Conservation (phyloP, 441 rosid genomes). For the Francoa sonchifolia region DNA sequence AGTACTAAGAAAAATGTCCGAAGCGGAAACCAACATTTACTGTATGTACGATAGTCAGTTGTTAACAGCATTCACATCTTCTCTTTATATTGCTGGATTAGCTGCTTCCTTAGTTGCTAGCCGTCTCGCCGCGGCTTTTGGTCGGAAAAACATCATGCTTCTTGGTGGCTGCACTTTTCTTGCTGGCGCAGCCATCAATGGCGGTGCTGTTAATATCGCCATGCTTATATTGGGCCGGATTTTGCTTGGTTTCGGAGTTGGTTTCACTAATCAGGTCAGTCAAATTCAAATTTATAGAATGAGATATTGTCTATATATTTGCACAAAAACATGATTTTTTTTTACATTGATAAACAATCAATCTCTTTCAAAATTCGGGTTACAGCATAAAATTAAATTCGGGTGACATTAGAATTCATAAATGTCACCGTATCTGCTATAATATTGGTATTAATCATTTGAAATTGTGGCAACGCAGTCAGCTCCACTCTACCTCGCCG, state of each 20-base stretch:
- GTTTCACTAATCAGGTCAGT: conserved; percentile 71
- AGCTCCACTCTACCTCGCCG: conserved; percentile 66
- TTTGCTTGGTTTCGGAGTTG: conserved; percentile 75
- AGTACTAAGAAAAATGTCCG: conserved; percentile 30
- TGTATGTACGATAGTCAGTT: conserved; percentile 48
- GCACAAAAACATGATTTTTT: no score
- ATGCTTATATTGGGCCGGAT: conserved; percentile 77
- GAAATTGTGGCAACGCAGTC: conserved; percentile 25
- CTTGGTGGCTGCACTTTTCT: conserved; percentile 62
- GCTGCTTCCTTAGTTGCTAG: conserved; percentile 53
- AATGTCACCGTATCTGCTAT: no score
- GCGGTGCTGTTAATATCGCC: conserved; percentile 40
- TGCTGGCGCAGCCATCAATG: conserved; percentile 54
- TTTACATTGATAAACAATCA: no score
- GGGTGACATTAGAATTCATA: no score
- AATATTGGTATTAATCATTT: no score
- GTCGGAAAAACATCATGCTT: conserved; percentile 55
- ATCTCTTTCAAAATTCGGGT: no score
- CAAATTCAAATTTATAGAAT: no score
- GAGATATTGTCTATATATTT: no score
- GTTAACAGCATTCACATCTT: conserved; percentile 64
- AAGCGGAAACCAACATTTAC: conserved; percentile 40
- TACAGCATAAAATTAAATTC: no score
- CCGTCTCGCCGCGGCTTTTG: conserved; percentile 34
- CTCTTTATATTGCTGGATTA: conserved; percentile 63